Evolutionary conservation across 2,329 filamentous ascomycete genomes (phyloP), one percentile per base, ranked within the genome.

Genomic region (Fusarium concolor): DNA sequence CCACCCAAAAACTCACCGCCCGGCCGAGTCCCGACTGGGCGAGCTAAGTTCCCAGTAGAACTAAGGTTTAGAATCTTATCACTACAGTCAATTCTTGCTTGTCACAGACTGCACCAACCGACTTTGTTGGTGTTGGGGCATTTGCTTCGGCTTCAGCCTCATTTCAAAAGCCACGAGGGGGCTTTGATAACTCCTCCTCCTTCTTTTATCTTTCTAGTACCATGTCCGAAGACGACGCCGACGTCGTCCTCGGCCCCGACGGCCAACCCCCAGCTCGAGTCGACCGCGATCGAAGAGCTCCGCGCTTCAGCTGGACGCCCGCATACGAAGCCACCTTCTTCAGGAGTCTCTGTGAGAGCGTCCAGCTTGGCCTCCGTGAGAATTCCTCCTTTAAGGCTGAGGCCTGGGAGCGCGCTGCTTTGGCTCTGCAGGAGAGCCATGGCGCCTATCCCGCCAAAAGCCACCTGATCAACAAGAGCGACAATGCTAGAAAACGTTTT

Each of bases 391-490:
- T 89, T 81, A 88, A 89, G 76, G 80, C 84, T 18, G 86, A 87
- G 72, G 86, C 86, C 3, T 89, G 86, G 86, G 85, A 88, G 57
- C 84, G 85, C 67, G 86, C 86, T 44, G 82, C 83, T 56, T 78
- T 81, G 45, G 85, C 85, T 31, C 77, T 89, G 55, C 82, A 85
- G 76, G 84, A 86, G 29, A 82, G 82, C 54, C 86, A 88, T 71
- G 80, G 80, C 71, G 85, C 86, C 44, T 87, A 82, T 65, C 85
- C 86, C n/a, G 83, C 86, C 64, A 88, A 88, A 77, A 84, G 82
- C 70, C 86, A 89, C 55, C 83, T 89, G 35, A 87, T 89, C 76
- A 89, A 89, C 79, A 89, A 89, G 78, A 87, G 85, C 67, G 86
- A 89, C 77, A 89, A 89, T 75, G 86, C 86, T 61, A 82, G 86